These are phyloP conservation scores for Solanum arcanum DNA, from an alignment of 257 asterid genomes.

Conservation along the genomic window DNA sequence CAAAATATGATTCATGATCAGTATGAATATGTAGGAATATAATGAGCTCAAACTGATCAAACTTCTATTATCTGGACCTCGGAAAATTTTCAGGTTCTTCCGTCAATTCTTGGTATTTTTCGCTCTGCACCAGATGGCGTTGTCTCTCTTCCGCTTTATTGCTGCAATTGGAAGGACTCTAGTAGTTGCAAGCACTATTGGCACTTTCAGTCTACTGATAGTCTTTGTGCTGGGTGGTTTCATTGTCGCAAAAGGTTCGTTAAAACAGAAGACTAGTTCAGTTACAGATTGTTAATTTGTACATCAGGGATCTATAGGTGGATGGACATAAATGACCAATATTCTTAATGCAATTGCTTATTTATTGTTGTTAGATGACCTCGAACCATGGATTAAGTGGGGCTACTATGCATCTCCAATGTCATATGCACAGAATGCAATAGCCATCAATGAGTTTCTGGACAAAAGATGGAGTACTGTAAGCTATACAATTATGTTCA, in stretches of 20 bases:
- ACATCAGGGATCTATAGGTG: not conserved
- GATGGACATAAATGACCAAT: not conserved
- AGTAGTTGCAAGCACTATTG: slow-evolving; percentile 72
- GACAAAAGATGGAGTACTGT: slow-evolving; percentile 24
- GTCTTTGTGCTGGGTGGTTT: slow-evolving; percentile 94
- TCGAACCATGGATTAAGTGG: slow-evolving; percentile 23
- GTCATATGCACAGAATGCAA: slow-evolving; percentile 25
- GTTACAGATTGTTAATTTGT: not conserved
- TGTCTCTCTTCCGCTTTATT: slow-evolving; percentile 70
- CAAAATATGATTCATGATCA: not conserved
- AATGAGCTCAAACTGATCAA: not conserved
- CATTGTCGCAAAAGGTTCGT: slow-evolving; percentile 71
- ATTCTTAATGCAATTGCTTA: not conserved
- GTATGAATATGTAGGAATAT: not conserved
- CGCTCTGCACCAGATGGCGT: slow-evolving; percentile 87
- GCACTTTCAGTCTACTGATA: slow-evolving; percentile 60
- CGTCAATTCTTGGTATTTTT: slow-evolving; percentile 70
- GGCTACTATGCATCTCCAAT: slow-evolving; percentile 20
- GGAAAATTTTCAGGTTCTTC: slow-evolving; percentile 50
- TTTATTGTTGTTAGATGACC: slow-evolving; percentile 7
- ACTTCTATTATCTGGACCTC: not conserved
- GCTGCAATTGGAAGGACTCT: slow-evolving; percentile 78
- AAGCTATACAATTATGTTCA: not conserved
- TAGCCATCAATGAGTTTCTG: slow-evolving; percentile 21
- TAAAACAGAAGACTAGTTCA: not conserved